phyloP scores from a whole-genome alignment of 768 basidiomycete genomes.

The Tulasnella sp. region DNA sequence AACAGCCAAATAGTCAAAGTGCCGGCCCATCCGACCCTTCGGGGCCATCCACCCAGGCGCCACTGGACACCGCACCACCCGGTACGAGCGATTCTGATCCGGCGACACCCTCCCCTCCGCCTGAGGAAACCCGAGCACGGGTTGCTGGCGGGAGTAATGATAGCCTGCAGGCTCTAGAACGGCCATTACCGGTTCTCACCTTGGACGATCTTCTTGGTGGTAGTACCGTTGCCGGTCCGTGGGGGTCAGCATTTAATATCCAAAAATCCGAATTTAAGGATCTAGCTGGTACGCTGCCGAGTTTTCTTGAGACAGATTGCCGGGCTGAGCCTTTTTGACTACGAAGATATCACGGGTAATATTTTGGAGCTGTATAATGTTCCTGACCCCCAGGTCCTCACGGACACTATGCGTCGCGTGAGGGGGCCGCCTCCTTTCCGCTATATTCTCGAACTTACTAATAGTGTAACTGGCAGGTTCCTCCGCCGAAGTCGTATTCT shows the following conservation, averaged over 20 bases:
- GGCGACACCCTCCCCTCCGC: too few species aligned
- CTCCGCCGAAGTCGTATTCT: constrained; percentile 21
- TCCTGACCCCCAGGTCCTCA: constrained; percentile 25
- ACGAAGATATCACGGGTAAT: constrained; percentile 47
- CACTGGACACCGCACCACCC: too few species aligned
- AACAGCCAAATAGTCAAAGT: too few species aligned
- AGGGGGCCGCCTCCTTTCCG: too few species aligned
- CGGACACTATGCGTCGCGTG: constrained; percentile 40
- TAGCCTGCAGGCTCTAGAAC: too few species aligned
- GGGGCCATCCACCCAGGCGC: too few species aligned
- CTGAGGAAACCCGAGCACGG: too few species aligned
- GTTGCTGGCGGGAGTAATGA: too few species aligned
- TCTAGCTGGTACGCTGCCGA: constrained; percentile 43
- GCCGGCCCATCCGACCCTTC: too few species aligned
- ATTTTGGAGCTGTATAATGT: constrained; percentile 54
- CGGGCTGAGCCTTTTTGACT: neutral
- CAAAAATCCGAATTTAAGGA: constrained; percentile 43
- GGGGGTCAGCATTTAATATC: constrained; percentile 24
- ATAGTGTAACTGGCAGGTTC: constrained; percentile 21
- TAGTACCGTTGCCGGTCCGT: neutral
- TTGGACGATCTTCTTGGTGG: neutral
- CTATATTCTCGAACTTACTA: neutral
- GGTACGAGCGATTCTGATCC: too few species aligned
- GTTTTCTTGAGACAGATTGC: neutral
- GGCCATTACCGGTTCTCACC: too few species aligned